Base-by-base conservation (phyloP, 768 basidiomycete species). In the Epithele typhae region DNA sequence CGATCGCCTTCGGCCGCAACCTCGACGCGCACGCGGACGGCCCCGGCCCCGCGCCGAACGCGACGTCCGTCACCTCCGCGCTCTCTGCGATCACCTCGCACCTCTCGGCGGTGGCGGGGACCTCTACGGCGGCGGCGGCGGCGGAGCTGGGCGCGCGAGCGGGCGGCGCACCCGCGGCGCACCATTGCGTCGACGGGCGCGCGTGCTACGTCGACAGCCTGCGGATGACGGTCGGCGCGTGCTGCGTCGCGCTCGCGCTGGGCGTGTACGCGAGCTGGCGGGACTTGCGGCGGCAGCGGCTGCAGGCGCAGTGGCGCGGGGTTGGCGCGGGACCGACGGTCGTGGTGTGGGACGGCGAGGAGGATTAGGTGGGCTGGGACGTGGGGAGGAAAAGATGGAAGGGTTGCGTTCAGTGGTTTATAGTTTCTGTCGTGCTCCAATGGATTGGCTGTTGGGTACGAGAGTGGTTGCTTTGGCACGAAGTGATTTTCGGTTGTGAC, bases 1-100 rank as follows among this genome's bases (percentile, higher is more conserved):
- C 89, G n/a, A 55, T 94, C 42, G 69, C 82, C 36, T 94, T 93
- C 56, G 92, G 92, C 5, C 72, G 70, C 39, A 85, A 89, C 54
- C 74, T 92, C 24, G 92, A 95, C 54, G 72, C 82, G 3, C 87
- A 94, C 54, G 77, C 67, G 4, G 43, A 53, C 22, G 44, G 44
- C 19, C 39, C 48, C 9, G 21, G 45, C 11, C 32, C 43, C 5
- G 21, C 51, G 9, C n/a, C 25, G 15, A 45, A 40, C 38, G 19
- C 21, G 37, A 35, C 40, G 4, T 27, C 21, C 22, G 25, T 22
- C 8, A 10, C 34, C 11, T 23, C 52, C 21, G 38, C 50, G 18
- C 25, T 48, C 34, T 43, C 40, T 38, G 34, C 50, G 14, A 4
- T 44, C 39, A n/a, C 51, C 6, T 30, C 52, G 27, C 15, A 23